Evolutionary conservation across 352 stramenopile species (phyloP).

Genomic region (Globisporangium emineosum): DNA sequence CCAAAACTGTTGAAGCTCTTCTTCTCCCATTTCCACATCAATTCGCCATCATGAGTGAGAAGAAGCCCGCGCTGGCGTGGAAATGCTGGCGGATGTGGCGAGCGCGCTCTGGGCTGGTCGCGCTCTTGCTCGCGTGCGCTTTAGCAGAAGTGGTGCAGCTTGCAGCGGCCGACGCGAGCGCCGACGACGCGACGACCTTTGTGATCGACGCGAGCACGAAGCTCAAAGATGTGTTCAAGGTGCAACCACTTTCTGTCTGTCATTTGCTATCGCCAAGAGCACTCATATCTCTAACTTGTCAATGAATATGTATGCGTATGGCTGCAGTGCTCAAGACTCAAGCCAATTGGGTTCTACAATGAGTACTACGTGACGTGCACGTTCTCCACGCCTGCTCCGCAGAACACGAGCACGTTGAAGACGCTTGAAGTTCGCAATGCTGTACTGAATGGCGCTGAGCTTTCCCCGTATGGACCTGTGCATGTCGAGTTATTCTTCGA

Average conservation of each 20-base stretch:
- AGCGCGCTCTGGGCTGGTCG: not conserved
- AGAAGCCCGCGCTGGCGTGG: not conserved
- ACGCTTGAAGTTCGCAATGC: conserved; percentile 45
- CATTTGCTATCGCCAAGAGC: not conserved
- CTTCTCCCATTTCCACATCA: not conserved
- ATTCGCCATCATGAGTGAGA: conserved; percentile 3
- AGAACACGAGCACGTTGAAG: conserved; percentile 23
- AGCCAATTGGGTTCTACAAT: conserved; percentile 78
- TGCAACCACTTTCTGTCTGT: not conserved
- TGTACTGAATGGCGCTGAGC: conserved; percentile 34
- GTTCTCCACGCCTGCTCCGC: conserved; percentile 27
- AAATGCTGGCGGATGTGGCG: not conserved
- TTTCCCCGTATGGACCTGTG: conserved; percentile 34
- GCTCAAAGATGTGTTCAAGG: conserved; percentile 49
- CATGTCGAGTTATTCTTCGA: conserved; percentile 53
- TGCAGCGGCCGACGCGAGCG: not conserved
- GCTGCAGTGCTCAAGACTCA: conserved; percentile 52
- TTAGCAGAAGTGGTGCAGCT: not conserved
- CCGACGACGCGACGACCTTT: conserved; percentile 25
- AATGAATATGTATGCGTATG: not conserved
- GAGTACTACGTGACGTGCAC: conserved; percentile 79
- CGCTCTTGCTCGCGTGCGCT: conserved; percentile 6
- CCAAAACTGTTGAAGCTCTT: not conserved
- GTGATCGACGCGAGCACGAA: conserved; percentile 53
- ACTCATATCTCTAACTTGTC: too few relatives aligned